These are phyloP conservation scores for Corymbia citriodora DNA, from an alignment of 441 rosid species.

Conservation along the genomic window DNA sequence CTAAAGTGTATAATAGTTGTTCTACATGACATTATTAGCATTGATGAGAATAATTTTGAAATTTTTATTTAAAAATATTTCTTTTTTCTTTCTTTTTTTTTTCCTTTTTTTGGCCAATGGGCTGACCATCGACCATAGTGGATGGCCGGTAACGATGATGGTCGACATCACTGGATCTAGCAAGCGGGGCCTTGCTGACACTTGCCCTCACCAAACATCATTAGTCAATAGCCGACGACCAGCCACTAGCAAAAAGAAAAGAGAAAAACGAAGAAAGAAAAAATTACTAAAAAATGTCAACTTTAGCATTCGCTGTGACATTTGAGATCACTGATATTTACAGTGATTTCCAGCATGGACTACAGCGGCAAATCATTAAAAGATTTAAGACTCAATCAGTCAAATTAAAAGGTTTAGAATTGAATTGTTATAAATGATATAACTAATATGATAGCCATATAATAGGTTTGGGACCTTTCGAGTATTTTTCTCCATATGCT, in stretches of 20 bases:
- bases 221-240: fast-evolving
- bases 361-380: neutral
- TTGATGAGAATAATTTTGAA: too few species aligned
- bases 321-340: fast-evolving
- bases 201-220: neutral
- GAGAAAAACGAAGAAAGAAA: too few species aligned
- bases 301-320: neutral
- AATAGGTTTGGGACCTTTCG: neutral
- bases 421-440: neutral
- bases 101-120: too few species aligned
- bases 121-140: too few species aligned
- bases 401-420: fast-evolving
- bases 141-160: neutral
- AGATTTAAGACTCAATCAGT: too few species aligned
- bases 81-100: too few species aligned
- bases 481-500: neutral
- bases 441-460: fast-evolving
- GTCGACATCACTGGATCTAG: fast-evolving
- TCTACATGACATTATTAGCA: neutral
- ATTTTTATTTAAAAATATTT: too few species aligned
- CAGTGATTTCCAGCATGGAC: neutral
- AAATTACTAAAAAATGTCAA: too few species aligned
- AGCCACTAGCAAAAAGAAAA: neutral
- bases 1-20: fast-evolving
- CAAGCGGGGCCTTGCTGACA: fast-evolving